Evolutionary conservation across 2,329 filamentous ascomycete genomes (phyloP).

Genomic region (Sporothrix brasiliensis): DNA sequence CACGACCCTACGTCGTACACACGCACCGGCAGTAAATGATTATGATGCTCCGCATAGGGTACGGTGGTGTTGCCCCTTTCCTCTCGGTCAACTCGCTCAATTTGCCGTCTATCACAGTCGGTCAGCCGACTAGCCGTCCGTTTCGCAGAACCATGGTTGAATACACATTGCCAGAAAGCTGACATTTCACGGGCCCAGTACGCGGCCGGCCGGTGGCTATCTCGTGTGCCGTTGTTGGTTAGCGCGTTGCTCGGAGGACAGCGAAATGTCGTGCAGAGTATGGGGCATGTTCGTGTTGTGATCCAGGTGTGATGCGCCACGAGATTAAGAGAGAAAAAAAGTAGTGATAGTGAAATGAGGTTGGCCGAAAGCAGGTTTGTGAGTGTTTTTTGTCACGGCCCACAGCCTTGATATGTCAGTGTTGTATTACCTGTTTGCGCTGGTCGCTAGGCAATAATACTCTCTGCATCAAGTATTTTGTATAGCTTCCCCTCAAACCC

Average conservation of each 20-base stretch:
- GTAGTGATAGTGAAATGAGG: background rate
- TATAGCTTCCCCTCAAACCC: slow-evolving; percentile 15
- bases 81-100: background rate
- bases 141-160: slow-evolving; percentile 17
- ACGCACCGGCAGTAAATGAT: background rate
- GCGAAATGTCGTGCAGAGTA: background rate
- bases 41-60: background rate
- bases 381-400: background rate
- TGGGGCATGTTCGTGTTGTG: background rate
- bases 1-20: background rate
- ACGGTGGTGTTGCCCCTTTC: background rate
- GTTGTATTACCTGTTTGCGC: slow-evolving; percentile 3
- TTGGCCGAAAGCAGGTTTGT: background rate
- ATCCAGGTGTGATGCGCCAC: slow-evolving; percentile 4
- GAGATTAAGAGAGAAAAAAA: background rate
- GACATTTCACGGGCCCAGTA: background rate
- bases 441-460: background rate
- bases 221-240: background rate
- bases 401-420: background rate
- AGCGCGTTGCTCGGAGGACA: slow-evolving; percentile 17
- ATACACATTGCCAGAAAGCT: slow-evolving; percentile 9
- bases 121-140: slow-evolving; percentile 3
- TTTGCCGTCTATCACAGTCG: slow-evolving; percentile 8
- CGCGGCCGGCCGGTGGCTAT: background rate
- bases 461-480: slow-evolving; percentile 2